Percentiles rank a stretch among this genome's conserved stretches.
Evolutionary conservation across 345 rosid genomes (phyloP).

Genomic region (Camelina laxa): DNA sequence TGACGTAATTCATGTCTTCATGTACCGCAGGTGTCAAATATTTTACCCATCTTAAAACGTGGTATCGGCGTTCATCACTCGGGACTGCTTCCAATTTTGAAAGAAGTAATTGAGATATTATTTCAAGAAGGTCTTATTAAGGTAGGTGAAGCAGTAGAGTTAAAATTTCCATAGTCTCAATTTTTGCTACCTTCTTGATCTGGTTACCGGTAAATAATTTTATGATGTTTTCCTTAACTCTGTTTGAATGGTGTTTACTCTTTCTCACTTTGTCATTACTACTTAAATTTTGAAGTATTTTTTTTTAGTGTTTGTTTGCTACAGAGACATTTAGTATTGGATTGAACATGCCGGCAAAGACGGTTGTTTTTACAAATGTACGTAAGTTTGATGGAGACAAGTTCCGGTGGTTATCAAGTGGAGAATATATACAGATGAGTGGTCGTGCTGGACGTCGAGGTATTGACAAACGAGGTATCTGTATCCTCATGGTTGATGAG

Average conservation of each 20-base stretch:
- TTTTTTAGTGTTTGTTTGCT: conserved; percentile 89
- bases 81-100: conserved; percentile 96
- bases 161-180: conserved; percentile 20
- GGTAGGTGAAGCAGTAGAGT: conserved; percentile 50
- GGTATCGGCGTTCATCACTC: conserved; percentile 99
- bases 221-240: conserved; percentile 5
- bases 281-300: conserved; percentile 40
- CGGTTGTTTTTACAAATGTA: conserved; percentile 96
- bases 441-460: conserved; percentile 99
- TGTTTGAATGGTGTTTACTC: not conserved
- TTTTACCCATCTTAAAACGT: conserved; percentile 93
- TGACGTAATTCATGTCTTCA: conserved; percentile 36
- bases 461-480: conserved; percentile 90
- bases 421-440: conserved; percentile 98
- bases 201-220: not conserved
- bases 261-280: conserved; percentile 21
- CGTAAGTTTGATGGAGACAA: conserved; percentile 99
- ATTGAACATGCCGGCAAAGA: conserved; percentile 98
- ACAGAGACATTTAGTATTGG: conserved; percentile 99
- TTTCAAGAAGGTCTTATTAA: conserved; percentile 98
- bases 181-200: conserved; percentile 16
- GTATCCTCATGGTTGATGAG: conserved; percentile 97
- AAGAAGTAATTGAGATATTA: conserved; percentile 96
- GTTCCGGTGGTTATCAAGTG: conserved; percentile 98
- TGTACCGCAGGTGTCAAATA: conserved; percentile 75